phyloP scores from a whole-genome alignment of 2,329 filamentous ascomycete species.

The Sporothrix inflata region DNA sequence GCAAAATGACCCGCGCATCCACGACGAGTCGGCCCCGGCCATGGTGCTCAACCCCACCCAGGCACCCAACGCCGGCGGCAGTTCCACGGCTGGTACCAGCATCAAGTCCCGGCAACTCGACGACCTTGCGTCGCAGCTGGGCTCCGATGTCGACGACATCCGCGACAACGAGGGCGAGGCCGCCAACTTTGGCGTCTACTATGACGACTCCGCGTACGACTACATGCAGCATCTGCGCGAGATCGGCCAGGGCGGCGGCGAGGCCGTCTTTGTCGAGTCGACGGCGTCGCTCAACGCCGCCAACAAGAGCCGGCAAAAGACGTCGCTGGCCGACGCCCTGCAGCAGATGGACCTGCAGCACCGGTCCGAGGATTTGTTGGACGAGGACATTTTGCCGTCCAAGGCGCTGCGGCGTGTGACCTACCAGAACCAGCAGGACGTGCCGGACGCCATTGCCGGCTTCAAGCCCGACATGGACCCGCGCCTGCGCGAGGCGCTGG shows the following conservation, averaged over 20 bases:
- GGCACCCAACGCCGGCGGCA: slow-evolving; percentile 46
- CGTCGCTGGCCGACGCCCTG: slow-evolving; percentile 81
- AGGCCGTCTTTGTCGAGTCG: slow-evolving; percentile 83
- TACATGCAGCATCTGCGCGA: slow-evolving; percentile 99
- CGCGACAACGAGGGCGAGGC: slow-evolving; percentile 94
- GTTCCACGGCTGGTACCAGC: slow-evolving; percentile 8
- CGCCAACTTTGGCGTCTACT: slow-evolving; percentile 91
- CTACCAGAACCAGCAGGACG: slow-evolving; percentile 90
- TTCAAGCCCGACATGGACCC: slow-evolving; percentile 99
- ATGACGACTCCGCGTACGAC: slow-evolving; percentile 92
- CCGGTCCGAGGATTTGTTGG: slow-evolving; percentile 62
- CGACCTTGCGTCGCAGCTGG: slow-evolving; percentile 78
- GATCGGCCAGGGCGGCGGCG: slow-evolving; percentile 72
- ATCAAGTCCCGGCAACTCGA: slow-evolving; percentile 66
- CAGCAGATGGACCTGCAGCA: slow-evolving; percentile 62
- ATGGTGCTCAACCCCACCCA: slow-evolving; percentile 81
- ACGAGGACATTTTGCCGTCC: slow-evolving; percentile 75
- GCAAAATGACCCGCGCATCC: slow-evolving; percentile 95
- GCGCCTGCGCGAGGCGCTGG: slow-evolving; percentile 82
- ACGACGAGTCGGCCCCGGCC: slow-evolving; percentile 84
- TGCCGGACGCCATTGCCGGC: slow-evolving; percentile 87
- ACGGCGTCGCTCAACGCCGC: slow-evolving; percentile 62
- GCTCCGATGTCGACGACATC: slow-evolving; percentile 65
- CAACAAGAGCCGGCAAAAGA: slow-evolving; percentile 80
- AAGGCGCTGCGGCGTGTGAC: slow-evolving; percentile 76